phyloP scores from a whole-genome alignment of 257 asterid species.

The Solanum virginianum region DNA sequence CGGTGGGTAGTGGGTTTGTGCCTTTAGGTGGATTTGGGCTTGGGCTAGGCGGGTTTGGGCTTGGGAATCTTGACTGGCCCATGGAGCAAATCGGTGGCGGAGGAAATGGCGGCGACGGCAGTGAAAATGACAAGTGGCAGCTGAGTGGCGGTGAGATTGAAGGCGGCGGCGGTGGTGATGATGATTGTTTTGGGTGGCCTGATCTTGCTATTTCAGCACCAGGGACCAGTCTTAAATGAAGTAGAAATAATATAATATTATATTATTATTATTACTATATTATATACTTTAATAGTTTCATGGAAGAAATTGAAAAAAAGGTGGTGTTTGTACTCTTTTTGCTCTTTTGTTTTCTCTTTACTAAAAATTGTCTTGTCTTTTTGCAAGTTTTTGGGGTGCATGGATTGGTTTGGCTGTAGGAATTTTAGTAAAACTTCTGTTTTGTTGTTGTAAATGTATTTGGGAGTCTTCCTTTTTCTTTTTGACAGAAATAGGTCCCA shows the following conservation, averaged over 20 bases:
- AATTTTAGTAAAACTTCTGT: neutral
- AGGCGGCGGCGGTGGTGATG: constrained; percentile 8
- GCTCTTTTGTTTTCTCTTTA: neutral
- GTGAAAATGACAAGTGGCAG: constrained; percentile 33
- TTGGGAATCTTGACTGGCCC: constrained; percentile 29
- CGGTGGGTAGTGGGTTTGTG: constrained; percentile 9
- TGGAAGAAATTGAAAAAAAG: neutral
- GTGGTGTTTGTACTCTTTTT: neutral
- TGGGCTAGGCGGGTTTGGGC: constrained; percentile 28
- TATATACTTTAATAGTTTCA: neutral
- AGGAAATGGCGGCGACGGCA: neutral
- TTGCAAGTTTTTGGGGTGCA: constrained; percentile 1
- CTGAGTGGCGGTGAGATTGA: constrained; percentile 16
- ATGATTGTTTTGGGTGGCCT: constrained; percentile 45
- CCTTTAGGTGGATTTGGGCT: constrained; percentile 19
- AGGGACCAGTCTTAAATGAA: constrained; percentile 28
- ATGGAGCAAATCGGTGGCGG: constrained; percentile 9
- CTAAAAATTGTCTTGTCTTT: neutral
- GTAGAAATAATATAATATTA: neutral
- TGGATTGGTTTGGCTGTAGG: neutral
- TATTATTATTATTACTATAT: neutral
- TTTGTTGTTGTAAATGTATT: neutral
- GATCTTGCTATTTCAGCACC: constrained; percentile 49
- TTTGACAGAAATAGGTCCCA: neutral
- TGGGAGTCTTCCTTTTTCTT: neutral